Conservation (phyloP, 192 early-diverging fungal species). For the Phycomyces blakesleeanus region DNA sequence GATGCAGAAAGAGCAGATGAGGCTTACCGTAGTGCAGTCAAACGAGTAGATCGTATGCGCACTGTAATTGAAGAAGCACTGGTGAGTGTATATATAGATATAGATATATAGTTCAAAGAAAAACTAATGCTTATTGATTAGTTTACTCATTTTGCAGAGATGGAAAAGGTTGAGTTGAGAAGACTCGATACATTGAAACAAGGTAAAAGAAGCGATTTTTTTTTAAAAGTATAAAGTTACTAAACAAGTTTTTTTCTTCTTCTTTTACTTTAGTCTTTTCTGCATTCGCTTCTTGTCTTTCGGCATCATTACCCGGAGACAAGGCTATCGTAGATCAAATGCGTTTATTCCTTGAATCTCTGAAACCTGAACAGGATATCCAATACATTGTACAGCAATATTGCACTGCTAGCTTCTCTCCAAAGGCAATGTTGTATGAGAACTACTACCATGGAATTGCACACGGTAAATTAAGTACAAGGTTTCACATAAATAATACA, state of each 20-base stretch:
- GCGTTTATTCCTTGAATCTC: constrained; percentile 57
- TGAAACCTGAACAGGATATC: constrained; percentile 76
- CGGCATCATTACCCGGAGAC: constrained; percentile 42
- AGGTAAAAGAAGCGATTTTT: constrained; percentile 29
- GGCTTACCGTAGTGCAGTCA: constrained; percentile 60
- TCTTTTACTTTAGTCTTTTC: too few relatives aligned
- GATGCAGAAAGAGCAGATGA: constrained; percentile 68
- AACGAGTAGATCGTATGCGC: constrained; percentile 60
- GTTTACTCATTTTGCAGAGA: constrained; percentile 49
- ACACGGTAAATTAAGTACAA: constrained; percentile 39
- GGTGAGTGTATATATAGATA: constrained; percentile 26
- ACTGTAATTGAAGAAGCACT: constrained; percentile 66
- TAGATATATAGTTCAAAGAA: not conserved
- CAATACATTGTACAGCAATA: constrained; percentile 76
- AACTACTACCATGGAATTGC: constrained; percentile 65
- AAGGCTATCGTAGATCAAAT: constrained; percentile 59
- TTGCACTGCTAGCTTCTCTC: constrained; percentile 62
- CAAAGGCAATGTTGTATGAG: constrained; percentile 67
- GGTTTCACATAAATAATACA: not conserved
- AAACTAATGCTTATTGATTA: constrained; percentile 12
- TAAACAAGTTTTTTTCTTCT: too few relatives aligned
- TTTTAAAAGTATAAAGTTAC: not conserved
- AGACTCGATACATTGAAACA: constrained; percentile 47
- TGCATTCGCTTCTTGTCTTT: constrained; percentile 45
- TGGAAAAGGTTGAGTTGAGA: constrained; percentile 47